Conservation (phyloP, 1,284 basidiomycete species). For the Caloboletus inedulis region DNA sequence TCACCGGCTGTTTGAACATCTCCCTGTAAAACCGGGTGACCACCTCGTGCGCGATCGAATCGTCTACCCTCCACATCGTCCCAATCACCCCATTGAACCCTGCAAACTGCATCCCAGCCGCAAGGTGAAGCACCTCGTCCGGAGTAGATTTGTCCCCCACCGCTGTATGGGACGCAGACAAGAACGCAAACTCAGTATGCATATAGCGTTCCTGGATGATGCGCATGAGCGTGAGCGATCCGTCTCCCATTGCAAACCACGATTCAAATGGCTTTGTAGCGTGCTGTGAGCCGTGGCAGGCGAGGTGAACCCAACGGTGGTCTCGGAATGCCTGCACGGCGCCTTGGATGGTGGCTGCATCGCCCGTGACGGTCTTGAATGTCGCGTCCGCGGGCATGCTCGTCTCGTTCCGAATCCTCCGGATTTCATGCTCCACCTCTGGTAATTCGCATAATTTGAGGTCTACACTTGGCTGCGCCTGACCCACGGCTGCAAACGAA, state of each 20-base stretch:
- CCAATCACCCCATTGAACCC: background rate
- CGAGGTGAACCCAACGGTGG: background rate
- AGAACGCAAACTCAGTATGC: background rate
- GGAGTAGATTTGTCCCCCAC: background rate
- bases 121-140: background rate
- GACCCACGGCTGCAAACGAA: conserved; percentile 1
- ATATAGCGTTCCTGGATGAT: conserved; percentile 2
- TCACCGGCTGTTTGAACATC: background rate
- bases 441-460: background rate
- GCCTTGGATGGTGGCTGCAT: background rate
- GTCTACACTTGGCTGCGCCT: background rate
- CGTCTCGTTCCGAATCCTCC: background rate
- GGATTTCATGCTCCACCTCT: background rate
- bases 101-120: background rate
- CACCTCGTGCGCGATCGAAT: background rate
- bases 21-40: conserved; percentile 4
- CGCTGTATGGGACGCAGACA: conserved; percentile 1
- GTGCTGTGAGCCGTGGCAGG: background rate
- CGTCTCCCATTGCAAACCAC: background rate
- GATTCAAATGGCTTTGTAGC: background rate
- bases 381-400: background rate
- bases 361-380: background rate
- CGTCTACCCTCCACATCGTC: background rate
- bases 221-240: background rate
- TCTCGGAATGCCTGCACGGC: background rate